Evolutionary conservation across 805 yeast species (phyloP).

Genomic region (Candida maris): DNA sequence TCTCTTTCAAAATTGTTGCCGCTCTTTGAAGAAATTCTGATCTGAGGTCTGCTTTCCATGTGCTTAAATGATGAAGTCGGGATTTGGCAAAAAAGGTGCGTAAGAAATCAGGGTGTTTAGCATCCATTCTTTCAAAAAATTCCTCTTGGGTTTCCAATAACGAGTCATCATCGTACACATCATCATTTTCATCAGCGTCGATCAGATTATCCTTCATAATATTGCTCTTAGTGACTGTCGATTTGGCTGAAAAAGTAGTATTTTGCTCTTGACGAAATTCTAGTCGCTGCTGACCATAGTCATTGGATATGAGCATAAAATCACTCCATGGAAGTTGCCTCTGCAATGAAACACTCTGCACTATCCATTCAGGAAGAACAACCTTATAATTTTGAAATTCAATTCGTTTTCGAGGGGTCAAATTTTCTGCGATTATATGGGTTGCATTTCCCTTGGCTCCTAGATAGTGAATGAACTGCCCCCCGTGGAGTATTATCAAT

Average conservation of each 20-base stretch:
- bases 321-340: slow-evolving; percentile 65
- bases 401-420: slow-evolving; percentile 71
- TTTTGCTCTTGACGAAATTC: slow-evolving; percentile 17
- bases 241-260: slow-evolving; percentile 1
- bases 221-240: neutral
- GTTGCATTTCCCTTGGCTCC: slow-evolving; percentile 72
- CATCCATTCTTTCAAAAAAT: slow-evolving; percentile 39
- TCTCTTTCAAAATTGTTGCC: slow-evolving; percentile 21
- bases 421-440: slow-evolving; percentile 74
- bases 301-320: slow-evolving; percentile 50
- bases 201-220: slow-evolving; percentile 2
- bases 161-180: slow-evolving; percentile 5
- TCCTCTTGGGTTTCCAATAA: slow-evolving; percentile 8
- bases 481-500: slow-evolving; percentile 74
- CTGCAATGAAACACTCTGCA: slow-evolving; percentile 51
- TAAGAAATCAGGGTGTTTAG: slow-evolving; percentile 75
- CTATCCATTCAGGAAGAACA: slow-evolving; percentile 79
- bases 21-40: slow-evolving; percentile 54
- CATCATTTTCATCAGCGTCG: slow-evolving; percentile 3
- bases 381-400: slow-evolving; percentile 70
- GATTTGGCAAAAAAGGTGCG: slow-evolving; percentile 72
- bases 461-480: slow-evolving; percentile 65
- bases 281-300: slow-evolving; percentile 52
- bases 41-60: slow-evolving; percentile 77
- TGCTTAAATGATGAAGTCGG: slow-evolving; percentile 81